These are phyloP conservation scores for Penicillium crystallinum DNA, from an alignment of 495 filamentous ascomycete genomes.

Conservation along the genomic window DNA sequence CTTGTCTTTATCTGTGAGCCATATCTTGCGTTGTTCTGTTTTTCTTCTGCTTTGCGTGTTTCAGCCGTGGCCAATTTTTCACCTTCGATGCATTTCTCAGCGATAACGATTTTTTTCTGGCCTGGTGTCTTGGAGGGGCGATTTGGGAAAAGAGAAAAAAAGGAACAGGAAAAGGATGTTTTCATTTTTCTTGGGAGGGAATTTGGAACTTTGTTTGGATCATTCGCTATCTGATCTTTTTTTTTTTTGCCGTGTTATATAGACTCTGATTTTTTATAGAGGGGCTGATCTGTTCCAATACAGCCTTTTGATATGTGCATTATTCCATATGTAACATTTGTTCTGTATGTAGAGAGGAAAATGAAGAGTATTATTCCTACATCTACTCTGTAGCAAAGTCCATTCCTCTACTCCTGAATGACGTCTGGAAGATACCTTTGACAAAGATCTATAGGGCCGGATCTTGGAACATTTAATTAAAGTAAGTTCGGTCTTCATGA, in stretches of 20 bases:
- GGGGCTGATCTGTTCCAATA: constrained; percentile 3
- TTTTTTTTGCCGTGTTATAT: constrained; percentile 12
- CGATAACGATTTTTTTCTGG: constrained; percentile 21
- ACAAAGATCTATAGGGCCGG: too few species aligned
- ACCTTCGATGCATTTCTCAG: constrained; percentile 39
- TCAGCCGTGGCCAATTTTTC: constrained; percentile 19
- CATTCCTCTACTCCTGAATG: too few species aligned
- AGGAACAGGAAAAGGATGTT: constrained; percentile 20
- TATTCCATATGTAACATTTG: not conserved
- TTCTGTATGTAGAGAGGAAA: not conserved
- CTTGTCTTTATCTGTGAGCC: constrained; percentile 10
- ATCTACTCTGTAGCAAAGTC: too few species aligned
- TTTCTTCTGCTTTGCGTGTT: not conserved
- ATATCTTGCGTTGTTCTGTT: constrained; percentile 6
- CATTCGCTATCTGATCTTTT: constrained; percentile 20
- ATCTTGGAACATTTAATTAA: too few species aligned
- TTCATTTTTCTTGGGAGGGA: constrained; percentile 1
- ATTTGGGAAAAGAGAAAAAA: constrained; percentile 18
- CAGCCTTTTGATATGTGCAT: not conserved
- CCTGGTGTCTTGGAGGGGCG: constrained; percentile 23
- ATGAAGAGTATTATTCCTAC: too few species aligned
- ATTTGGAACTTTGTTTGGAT: constrained; percentile 5
- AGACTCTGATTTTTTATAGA: constrained; percentile 9
- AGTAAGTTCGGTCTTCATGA: too few species aligned
- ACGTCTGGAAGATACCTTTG: too few species aligned